Conservation (phyloP, 768 basidiomycete genomes). For the Lactarius psammicola region DNA sequence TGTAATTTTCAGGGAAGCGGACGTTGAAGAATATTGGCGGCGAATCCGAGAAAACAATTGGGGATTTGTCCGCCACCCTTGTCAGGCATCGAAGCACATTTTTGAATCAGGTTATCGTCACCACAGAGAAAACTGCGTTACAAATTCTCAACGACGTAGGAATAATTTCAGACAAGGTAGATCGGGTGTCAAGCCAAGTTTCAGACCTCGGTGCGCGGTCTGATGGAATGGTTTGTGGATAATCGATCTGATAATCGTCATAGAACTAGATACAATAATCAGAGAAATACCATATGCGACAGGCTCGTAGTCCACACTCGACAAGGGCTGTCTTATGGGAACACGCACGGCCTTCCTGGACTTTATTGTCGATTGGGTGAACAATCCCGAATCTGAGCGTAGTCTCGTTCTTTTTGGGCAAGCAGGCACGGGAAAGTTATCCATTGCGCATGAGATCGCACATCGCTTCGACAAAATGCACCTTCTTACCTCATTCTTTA, state of each 20-base stretch:
- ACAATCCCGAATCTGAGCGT: background rate
- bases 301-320: background rate
- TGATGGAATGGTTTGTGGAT: background rate
- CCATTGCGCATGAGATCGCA: background rate
- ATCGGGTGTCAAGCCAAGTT: background rate
- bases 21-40: no score
- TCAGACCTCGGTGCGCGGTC: background rate
- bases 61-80: no score
- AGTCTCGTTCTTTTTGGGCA: constrained; percentile 1
- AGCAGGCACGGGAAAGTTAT: background rate
- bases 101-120: no score
- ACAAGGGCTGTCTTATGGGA: background rate
- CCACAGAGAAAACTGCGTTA: background rate
- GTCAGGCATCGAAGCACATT: no score
- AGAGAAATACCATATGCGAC: background rate
- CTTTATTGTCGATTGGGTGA: background rate
- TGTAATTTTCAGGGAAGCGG: no score
- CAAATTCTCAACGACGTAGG: background rate
- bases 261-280: background rate
- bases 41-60: no score
- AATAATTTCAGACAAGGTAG: background rate
- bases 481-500: background rate
- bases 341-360: background rate
- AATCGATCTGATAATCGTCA: background rate
- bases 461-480: background rate